These are phyloP conservation scores for Cyclotella choctawhatcheeana DNA, from an alignment of 108 stramenopile genomes.

Conservation along the genomic window DNA sequence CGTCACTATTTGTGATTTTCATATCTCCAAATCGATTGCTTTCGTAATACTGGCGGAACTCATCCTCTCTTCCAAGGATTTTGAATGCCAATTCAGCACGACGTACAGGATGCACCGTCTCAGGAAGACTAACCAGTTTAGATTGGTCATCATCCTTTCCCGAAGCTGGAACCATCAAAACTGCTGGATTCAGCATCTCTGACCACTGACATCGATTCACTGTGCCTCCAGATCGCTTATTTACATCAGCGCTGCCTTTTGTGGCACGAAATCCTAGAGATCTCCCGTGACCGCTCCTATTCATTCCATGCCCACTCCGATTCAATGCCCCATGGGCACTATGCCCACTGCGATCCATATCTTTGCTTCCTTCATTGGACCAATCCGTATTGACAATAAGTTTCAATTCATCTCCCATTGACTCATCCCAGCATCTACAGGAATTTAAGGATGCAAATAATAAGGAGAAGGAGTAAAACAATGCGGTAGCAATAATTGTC, in stretches of 20 bases:
- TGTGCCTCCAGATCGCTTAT: conserved; percentile 46
- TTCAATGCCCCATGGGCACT: conserved; percentile 40
- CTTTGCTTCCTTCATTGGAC: conserved; percentile 46
- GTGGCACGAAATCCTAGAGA: conserved; percentile 81
- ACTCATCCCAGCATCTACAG: conserved; percentile 90
- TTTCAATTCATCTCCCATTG: conserved; percentile 67
- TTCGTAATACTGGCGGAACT: conserved; percentile 90
- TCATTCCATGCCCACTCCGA: conserved; percentile 61
- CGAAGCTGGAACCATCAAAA: conserved; percentile 65
- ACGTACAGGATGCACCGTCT: conserved; percentile 90
- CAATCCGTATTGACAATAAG: conserved; percentile 38
- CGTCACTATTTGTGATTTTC: conserved; percentile 69
- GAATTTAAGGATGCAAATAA: no score
- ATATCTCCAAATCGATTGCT: conserved; percentile 90
- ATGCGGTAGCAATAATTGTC: no score
- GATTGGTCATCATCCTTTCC: conserved; percentile 80
- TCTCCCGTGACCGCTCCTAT: conserved; percentile 72
- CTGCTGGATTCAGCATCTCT: conserved; percentile 68
- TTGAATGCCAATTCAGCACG: conserved; percentile 88
- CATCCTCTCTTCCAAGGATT: conserved; percentile 78
- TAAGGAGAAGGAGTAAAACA: no score
- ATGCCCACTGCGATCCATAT: conserved; percentile 52
- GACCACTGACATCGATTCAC: conserved; percentile 64
- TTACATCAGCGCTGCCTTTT: conserved; percentile 37
- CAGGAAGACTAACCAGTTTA: conserved; percentile 74